Percentiles rank a stretch among this genome's conserved stretches.
These are phyloP conservation scores for Rugonectria rugulosa DNA, from an alignment of 2,329 filamentous ascomycete genomes.

Conservation along the genomic window DNA sequence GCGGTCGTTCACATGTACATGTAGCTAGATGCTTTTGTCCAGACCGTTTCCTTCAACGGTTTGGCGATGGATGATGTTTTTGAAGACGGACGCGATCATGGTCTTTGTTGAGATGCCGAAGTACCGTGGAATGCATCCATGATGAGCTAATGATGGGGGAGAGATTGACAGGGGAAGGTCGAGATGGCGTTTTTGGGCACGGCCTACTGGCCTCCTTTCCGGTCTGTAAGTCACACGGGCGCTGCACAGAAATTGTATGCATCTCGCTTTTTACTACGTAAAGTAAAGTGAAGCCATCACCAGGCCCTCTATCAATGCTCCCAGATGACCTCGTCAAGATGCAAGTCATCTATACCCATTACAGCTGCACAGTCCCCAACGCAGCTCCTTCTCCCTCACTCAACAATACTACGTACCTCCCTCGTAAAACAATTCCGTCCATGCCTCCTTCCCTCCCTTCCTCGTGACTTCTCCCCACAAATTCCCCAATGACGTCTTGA, in stretches of 20 bases:
- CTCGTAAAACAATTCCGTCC: background rate
- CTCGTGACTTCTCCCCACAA: slow-evolving; percentile 1
- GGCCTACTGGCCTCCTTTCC: no score
- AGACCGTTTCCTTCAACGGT: background rate
- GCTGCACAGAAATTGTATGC: no score
- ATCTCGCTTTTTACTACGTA: no score
- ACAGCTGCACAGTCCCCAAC: background rate
- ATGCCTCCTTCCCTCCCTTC: background rate
- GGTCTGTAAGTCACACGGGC: no score
- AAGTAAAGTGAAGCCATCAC: slow-evolving; percentile 20
- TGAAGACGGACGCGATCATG: background rate
- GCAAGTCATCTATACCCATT: background rate
- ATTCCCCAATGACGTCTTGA: slow-evolving; percentile 2
- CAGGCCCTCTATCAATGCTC: background rate
- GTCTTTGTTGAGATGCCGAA: slow-evolving; percentile 7
- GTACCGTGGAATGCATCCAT: slow-evolving; percentile 2
- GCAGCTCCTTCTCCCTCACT: no score
- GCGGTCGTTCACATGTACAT: background rate
- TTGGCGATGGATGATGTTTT: background rate
- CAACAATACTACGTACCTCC: background rate
- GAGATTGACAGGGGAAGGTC: slow-evolving; percentile 1
- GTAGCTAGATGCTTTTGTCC: no score
- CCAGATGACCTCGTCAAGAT: background rate
- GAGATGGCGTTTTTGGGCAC: background rate
- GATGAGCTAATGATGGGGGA: slow-evolving; percentile 2